Base-by-base conservation (phyloP, 306 rosid species). In the Bauhinia variegata region DNA sequence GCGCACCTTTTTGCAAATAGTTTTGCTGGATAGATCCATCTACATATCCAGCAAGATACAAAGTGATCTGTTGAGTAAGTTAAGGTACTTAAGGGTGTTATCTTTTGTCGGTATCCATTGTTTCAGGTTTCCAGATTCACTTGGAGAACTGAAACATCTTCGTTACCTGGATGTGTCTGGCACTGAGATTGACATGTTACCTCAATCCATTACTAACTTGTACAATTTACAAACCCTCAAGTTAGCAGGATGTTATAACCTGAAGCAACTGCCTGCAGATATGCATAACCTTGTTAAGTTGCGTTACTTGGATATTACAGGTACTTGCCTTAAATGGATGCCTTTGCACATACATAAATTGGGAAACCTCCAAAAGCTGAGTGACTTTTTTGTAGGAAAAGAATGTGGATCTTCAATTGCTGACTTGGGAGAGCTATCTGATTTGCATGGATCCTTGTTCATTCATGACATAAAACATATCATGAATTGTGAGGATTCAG, bases 221-320 rank as follows among this genome's bases (percentile, higher is more conserved):
- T 52, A 57, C 76, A 76, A 76, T 55, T 72, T 80, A 54, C 76
- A 80, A 58, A 76, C 79, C 10, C 66, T 80, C 39, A 76, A 76
- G 70, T 38, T 76, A 52, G 48, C 37, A 15, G 66, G 59, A 18
- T 63, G 79, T 13, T 46, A 9, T n/a, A 59, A 62, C 19, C 80
- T 76, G 30, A 46, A 1, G 8, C 56, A 68, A 23, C 56, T 80
- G n/a, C 85, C 85, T 34, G 4, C 1, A 57, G 41, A 70, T 12
- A 38, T 44, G 34, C 56, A 68, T 52, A 49, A 51, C 14, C 85
- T 80, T 16, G 23, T 80, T 55, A 76, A 80, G 66, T 72, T 80
- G 79, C 62, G 85, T 19, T 34, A 58, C 62, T 46, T 76, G 56
- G 79, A 76, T 63, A 57, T 68, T 3, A 57, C 30, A 30, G 74